Conservation (phyloP, 2,329 filamentous ascomycete genomes). For the Talaromyces sp. region DNA sequence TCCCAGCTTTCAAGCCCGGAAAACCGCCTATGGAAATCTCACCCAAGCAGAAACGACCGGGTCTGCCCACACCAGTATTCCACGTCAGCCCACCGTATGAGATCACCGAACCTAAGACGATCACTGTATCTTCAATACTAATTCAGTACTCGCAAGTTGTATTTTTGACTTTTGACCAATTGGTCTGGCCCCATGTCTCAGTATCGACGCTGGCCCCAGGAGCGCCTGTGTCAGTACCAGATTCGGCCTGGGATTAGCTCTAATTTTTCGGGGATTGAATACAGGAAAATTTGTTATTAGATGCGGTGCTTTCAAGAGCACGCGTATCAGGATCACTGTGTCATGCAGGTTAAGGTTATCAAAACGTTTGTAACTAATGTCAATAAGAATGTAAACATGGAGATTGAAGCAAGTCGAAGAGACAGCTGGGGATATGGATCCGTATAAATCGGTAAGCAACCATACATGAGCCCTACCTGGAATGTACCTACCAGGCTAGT, state of each 20-base stretch:
- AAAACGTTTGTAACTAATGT: too few relatives aligned
- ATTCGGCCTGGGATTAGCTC: background rate
- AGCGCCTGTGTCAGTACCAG: background rate
- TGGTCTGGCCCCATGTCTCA: background rate
- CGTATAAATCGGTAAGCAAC: too few relatives aligned
- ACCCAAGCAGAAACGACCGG: background rate
- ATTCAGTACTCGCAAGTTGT: background rate
- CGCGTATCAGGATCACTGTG: too few relatives aligned
- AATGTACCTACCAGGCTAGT: too few relatives aligned
- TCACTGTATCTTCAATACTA: background rate
- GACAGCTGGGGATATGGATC: too few relatives aligned
- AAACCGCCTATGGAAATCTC: slow-evolving; percentile 8
- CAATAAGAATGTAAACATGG: too few relatives aligned
- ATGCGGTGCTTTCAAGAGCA: too few relatives aligned
- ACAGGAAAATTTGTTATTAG: too few relatives aligned
- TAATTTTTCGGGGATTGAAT: too few relatives aligned
- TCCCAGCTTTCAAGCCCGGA: slow-evolving; percentile 18
- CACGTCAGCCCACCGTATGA: background rate
- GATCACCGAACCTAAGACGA: background rate
- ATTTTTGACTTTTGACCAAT: background rate
- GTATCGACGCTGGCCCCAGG: background rate
- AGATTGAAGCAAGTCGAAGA: too few relatives aligned
- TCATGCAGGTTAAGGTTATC: too few relatives aligned
- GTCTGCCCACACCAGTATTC: background rate
- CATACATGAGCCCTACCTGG: too few relatives aligned